phyloP scores from a whole-genome alignment of 2,329 filamentous ascomycete genomes.

The Clonostachys sp. region DNA sequence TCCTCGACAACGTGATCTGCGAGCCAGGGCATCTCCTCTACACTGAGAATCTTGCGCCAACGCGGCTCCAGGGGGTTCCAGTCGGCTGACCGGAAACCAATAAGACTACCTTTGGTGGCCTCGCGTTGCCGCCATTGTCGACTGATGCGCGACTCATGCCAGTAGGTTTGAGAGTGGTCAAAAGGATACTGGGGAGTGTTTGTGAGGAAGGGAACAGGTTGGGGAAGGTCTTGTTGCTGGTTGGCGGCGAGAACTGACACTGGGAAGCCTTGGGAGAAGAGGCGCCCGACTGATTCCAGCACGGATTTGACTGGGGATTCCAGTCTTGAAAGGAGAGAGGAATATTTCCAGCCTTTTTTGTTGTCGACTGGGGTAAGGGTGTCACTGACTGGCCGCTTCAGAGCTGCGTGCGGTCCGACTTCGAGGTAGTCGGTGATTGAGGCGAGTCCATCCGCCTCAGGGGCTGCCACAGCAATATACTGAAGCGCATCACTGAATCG shows the following conservation, averaged over 20 bases:
- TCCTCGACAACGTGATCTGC: slow-evolving; percentile 25
- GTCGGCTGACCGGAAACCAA: slow-evolving; percentile 12
- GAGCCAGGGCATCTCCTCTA: slow-evolving; percentile 50
- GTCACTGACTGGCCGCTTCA: background rate
- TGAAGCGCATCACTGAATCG: slow-evolving; percentile 20
- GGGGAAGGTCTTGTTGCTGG: background rate
- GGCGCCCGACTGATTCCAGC: slow-evolving; percentile 24
- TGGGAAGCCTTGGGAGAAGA: slow-evolving; percentile 32
- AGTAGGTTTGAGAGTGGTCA: slow-evolving; percentile 9
- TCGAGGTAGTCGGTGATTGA: background rate
- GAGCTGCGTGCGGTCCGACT: background rate
- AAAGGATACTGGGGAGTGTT: slow-evolving; percentile 14
- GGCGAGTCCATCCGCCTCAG: slow-evolving; percentile 2
- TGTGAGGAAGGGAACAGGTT: background rate
- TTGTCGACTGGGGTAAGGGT: background rate
- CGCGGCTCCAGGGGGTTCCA: slow-evolving; percentile 27
- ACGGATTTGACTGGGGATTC: background rate
- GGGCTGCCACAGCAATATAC: background rate
- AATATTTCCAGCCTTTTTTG: background rate
- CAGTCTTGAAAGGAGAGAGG: slow-evolving; percentile 12
- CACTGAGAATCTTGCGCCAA: slow-evolving; percentile 42
- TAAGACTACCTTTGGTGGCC: slow-evolving; percentile 13
- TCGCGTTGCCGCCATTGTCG: slow-evolving; percentile 13
- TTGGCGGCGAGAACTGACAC: slow-evolving; percentile 39
- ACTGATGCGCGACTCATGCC: slow-evolving; percentile 10